Percentiles rank a stretch among this genome's conserved stretches.
phyloP scores from a whole-genome alignment of 2,329 filamentous ascomycete genomes.

The Myriosclerotinia curreyana region DNA sequence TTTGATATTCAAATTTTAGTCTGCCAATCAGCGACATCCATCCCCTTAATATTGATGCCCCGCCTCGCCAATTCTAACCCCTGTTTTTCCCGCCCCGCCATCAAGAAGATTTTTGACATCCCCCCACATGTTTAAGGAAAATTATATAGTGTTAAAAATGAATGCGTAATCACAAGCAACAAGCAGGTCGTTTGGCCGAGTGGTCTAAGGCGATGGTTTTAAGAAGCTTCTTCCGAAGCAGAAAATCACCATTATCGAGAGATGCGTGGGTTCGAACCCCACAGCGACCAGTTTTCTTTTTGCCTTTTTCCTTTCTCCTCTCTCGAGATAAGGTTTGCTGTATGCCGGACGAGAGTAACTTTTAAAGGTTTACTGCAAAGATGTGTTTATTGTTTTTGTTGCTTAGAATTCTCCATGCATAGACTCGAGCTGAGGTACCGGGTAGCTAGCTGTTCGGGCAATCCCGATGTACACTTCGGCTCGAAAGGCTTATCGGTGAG shows the following conservation, averaged over 20 bases:
- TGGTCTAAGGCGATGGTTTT: conserved; percentile 39
- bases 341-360: too few relatives aligned
- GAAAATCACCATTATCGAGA: conserved; percentile 37
- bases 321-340: too few relatives aligned
- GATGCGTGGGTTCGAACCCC: conserved; percentile 40
- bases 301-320: too few relatives aligned
- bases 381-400: too few relatives aligned
- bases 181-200: conserved; percentile 31
- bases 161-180: neutral
- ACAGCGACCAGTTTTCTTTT: conserved; percentile 29
- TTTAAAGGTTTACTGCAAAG: too few relatives aligned
- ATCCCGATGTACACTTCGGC: neutral
- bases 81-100: neutral
- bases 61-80: too few relatives aligned
- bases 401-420: too few relatives aligned
- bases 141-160: neutral
- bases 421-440: too few relatives aligned
- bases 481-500: neutral
- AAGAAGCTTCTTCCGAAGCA: conserved; percentile 23
- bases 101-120: too few relatives aligned
- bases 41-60: neutral
- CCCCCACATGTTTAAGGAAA: neutral
- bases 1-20: too few relatives aligned
- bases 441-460: neutral
- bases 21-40: too few relatives aligned